phyloP scores from a whole-genome alignment of 169 alveolate genomes.

The Plasmodium berghei region DNA sequence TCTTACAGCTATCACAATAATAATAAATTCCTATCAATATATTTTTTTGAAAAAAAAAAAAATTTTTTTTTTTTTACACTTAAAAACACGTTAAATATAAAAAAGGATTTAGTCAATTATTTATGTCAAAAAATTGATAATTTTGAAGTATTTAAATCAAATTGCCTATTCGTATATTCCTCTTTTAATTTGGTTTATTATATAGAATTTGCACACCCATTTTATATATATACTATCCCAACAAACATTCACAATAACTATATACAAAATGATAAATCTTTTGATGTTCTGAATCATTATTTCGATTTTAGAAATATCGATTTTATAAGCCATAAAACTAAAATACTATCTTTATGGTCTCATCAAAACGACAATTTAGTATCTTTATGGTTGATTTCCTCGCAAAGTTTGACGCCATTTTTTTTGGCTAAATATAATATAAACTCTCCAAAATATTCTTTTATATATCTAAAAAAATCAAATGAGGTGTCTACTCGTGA shows the following conservation, averaged over 20 bases:
- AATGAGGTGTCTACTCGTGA: neutral
- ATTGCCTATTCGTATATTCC: slow-evolving; percentile 19
- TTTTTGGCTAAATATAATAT: slow-evolving; percentile 36
- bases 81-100: neutral
- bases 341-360: slow-evolving; percentile 63
- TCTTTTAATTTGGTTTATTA: slow-evolving; percentile 10
- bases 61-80: slow-evolving; percentile 1
- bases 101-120: neutral
- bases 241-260: slow-evolving; percentile 15
- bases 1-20: neutral
- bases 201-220: slow-evolving; percentile 56
- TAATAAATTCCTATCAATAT: neutral
- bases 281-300: neutral
- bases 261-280: neutral
- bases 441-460: slow-evolving; percentile 36
- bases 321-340: neutral
- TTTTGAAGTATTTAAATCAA: neutral
- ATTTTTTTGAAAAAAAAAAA: neutral
- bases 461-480: slow-evolving; percentile 1
- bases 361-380: slow-evolving; percentile 41
- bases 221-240: slow-evolving; percentile 25
- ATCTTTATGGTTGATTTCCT: slow-evolving; percentile 43
- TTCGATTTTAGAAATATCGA: neutral
- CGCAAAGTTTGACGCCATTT: slow-evolving; percentile 42
- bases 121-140: slow-evolving; percentile 1